Percentiles rank a stretch among this genome's conserved stretches.
These are phyloP conservation scores for Herpetospermum pedunculosum DNA, from an alignment of 306 rosid species.

Conservation along the genomic window DNA sequence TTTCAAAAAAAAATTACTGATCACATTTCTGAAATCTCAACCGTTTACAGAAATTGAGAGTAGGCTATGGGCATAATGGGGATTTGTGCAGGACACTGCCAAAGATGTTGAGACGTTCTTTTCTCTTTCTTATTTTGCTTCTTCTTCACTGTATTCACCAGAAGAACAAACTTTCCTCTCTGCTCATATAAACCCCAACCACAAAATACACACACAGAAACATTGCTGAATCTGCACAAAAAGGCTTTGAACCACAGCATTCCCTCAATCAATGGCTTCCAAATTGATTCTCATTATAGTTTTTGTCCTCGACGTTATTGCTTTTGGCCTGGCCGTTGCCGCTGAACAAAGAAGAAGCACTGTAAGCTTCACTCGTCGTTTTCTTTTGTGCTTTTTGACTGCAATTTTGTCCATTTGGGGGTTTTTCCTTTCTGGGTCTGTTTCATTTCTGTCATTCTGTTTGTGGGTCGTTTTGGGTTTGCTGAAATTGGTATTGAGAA, in stretches of 20 bases:
- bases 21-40: neutral
- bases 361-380: constrained; percentile 29
- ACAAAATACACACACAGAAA: neutral
- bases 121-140: neutral
- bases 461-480: constrained; percentile 10
- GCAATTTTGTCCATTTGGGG: neutral
- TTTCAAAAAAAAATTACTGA: neutral
- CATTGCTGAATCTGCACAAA: neutral
- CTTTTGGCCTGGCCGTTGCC: constrained; percentile 85
- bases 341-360: constrained; percentile 98
- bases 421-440: constrained; percentile 13
- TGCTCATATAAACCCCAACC: constrained; percentile 1
- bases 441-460: neutral
- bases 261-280: constrained; percentile 76
- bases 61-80: neutral
- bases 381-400: neutral
- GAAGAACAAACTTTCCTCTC: neutral
- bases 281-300: constrained; percentile 58
- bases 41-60: neutral
- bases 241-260: constrained; percentile 16
- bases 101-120: constrained; percentile 7
- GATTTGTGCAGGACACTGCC: neutral
- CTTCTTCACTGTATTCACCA: neutral
- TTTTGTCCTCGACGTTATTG: constrained; percentile 55
- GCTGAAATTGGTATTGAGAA: constrained; percentile 9